These are phyloP conservation scores for Tuber indicum DNA, from an alignment of 495 filamentous ascomycete species.

Conservation along the genomic window DNA sequence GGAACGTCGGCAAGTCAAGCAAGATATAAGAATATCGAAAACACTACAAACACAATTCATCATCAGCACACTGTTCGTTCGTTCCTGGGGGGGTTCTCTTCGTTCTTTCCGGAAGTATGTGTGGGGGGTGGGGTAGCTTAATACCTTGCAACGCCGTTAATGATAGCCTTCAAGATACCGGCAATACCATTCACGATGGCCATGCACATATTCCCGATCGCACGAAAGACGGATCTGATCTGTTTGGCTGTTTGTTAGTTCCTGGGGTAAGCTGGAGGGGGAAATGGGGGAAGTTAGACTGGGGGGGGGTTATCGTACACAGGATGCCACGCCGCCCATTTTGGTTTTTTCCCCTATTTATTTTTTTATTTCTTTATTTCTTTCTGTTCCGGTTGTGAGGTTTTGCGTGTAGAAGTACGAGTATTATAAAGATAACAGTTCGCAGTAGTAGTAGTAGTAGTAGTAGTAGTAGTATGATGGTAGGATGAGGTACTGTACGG, in stretches of 20 bases:
- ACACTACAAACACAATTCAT: conserved; percentile 57
- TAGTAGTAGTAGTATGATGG: no score
- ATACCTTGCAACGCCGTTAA: conserved; percentile 51
- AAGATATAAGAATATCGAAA: conserved; percentile 78
- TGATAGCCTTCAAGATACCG: conserved; percentile 66
- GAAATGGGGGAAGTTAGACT: conserved; percentile 5
- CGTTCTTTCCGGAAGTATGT: no score
- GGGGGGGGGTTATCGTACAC: conserved; percentile 58
- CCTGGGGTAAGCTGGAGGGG: background rate
- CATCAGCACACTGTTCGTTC: background rate
- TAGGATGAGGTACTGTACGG: no score
- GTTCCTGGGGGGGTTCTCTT: background rate
- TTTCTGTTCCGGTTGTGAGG: no score
- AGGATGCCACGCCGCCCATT: conserved; percentile 95
- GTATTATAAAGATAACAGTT: no score
- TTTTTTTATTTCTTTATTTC: no score
- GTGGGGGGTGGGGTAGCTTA: background rate
- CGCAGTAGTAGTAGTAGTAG: no score
- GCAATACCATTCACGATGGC: conserved; percentile 77
- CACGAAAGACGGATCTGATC: conserved; percentile 70
- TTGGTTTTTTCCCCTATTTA: conserved; percentile 41
- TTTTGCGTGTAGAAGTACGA: no score
- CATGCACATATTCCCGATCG: conserved; percentile 79
- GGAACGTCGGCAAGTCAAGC: conserved; percentile 69
- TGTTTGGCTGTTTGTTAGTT: conserved; percentile 43